Percentiles rank a stretch among this genome's conserved stretches.
Evolutionary conservation across 73 alveolate species (phyloP).

Genomic region (Tetrahymena elliotti): DNA sequence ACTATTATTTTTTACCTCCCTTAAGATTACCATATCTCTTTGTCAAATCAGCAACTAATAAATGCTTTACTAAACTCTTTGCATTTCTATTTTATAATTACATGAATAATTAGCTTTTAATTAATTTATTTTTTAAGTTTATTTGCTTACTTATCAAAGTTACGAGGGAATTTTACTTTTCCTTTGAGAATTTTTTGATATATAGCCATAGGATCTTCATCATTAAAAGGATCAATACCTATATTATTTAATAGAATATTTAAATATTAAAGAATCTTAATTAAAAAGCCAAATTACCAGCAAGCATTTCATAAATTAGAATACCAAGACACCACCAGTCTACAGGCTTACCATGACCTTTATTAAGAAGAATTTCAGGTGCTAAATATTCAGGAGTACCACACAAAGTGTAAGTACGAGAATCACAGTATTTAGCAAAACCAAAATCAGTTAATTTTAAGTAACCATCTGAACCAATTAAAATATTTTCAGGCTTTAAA

Average conservation of each 20-base stretch:
- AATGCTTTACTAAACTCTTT: constrained; percentile 79
- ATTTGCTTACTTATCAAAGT: constrained; percentile 56
- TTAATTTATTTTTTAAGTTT: no score
- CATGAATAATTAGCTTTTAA: neutral
- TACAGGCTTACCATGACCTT: constrained; percentile 98
- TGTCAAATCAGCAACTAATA: constrained; percentile 73
- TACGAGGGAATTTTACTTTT: constrained; percentile 77
- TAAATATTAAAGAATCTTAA: neutral
- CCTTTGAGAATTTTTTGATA: constrained; percentile 80
- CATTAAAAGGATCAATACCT: constrained; percentile 82
- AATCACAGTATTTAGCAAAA: constrained; percentile 90
- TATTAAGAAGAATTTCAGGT: constrained; percentile 88
- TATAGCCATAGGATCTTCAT: constrained; percentile 86
- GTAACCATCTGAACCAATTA: constrained; percentile 90
- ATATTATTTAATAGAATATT: neutral
- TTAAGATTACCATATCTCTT: constrained; percentile 91
- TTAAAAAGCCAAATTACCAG: constrained; percentile 45
- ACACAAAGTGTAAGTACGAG: constrained; percentile 96
- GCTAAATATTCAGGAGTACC: constrained; percentile 97
- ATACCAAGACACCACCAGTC: constrained; percentile 98
- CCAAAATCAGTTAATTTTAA: constrained; percentile 96
- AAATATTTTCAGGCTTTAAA: constrained; percentile 88
- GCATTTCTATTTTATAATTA: constrained; percentile 48
- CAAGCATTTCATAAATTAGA: constrained; percentile 86
- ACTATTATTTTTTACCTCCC: constrained; percentile 72